Conservation (phyloP, 2,329 filamentous ascomycete genomes). For the Aspergillus sclerotialis region DNA sequence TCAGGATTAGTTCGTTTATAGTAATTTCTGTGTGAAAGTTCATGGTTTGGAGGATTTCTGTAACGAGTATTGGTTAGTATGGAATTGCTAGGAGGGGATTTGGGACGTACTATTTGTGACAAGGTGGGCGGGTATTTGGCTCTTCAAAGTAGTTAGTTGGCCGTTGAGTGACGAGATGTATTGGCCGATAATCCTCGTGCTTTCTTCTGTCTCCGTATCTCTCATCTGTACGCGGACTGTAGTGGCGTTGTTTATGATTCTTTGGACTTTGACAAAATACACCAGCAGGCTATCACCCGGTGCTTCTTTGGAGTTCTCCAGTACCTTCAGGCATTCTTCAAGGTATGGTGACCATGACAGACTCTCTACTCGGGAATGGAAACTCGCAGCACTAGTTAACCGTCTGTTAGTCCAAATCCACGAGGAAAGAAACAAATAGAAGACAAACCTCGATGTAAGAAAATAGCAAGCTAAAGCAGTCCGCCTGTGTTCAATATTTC, state of each 20-base stretch:
- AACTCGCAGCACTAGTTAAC: conserved; percentile 2
- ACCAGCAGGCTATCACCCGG: conserved; percentile 46
- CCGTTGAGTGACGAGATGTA: conserved; percentile 15
- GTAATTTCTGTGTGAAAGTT: conserved; percentile 11
- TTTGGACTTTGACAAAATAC: conserved; percentile 15
- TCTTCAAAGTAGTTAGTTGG: conserved; percentile 13
- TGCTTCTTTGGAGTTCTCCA: conserved; percentile 42
- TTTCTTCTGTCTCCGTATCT: conserved; percentile 3
- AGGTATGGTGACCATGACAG: conserved; percentile 54
- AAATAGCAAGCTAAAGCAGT: conserved; percentile 4
- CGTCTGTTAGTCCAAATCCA: not conserved
- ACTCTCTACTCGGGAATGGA: conserved; percentile 29
- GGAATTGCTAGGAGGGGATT: not conserved
- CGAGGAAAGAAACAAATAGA: too few species aligned
- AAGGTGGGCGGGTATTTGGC: conserved; percentile 12
- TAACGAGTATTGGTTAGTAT: conserved; percentile 3
- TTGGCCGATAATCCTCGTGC: conserved; percentile 4
- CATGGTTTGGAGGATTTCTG: not conserved
- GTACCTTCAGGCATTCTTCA: conserved; percentile 48
- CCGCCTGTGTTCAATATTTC: conserved; percentile 1
- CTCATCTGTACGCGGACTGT: conserved; percentile 7
- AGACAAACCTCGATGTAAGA: too few species aligned
- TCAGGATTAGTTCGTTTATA: conserved; percentile 14
- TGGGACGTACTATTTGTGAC: conserved; percentile 13
- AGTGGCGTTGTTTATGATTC: conserved; percentile 14